phyloP scores from a whole-genome alignment of 352 stramenopile genomes.

The Phytophthora rubi region DNA sequence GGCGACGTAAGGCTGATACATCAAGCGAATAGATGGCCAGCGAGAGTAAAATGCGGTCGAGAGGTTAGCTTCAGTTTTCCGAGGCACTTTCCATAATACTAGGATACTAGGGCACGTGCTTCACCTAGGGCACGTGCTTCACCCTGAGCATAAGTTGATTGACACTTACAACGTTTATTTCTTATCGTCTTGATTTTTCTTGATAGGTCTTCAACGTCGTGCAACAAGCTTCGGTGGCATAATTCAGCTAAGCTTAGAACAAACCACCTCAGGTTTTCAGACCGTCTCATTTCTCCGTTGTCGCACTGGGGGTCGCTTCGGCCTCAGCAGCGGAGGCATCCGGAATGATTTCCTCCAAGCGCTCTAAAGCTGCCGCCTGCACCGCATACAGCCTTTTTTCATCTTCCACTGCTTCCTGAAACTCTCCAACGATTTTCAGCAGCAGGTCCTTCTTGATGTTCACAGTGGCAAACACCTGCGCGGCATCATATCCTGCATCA shows the following conservation, averaged over 20 bases:
- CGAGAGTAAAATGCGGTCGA: too few relatives aligned
- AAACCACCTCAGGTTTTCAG: neutral
- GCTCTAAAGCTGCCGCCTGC: constrained; percentile 68
- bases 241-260: neutral
- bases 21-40: too few relatives aligned
- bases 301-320: constrained; percentile 21
- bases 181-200: too few relatives aligned
- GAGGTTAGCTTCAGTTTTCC: too few relatives aligned
- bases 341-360: constrained; percentile 83
- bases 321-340: constrained; percentile 54
- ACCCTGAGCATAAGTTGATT: too few relatives aligned
- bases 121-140: too few relatives aligned
- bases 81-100: too few relatives aligned
- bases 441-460: constrained; percentile 87
- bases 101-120: too few relatives aligned
- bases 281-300: constrained; percentile 42
- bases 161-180: too few relatives aligned
- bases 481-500: constrained; percentile 79
- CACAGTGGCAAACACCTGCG: constrained; percentile 74
- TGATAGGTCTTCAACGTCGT: too few relatives aligned
- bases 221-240: too few relatives aligned
- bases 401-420: constrained; percentile 78
- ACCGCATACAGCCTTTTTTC: constrained; percentile 74
- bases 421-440: constrained; percentile 80
- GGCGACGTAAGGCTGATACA: too few relatives aligned